These are phyloP conservation scores for Aegilops bicornis DNA, from an alignment of 176 grass and related monocot genomes.

Conservation along the genomic window DNA sequence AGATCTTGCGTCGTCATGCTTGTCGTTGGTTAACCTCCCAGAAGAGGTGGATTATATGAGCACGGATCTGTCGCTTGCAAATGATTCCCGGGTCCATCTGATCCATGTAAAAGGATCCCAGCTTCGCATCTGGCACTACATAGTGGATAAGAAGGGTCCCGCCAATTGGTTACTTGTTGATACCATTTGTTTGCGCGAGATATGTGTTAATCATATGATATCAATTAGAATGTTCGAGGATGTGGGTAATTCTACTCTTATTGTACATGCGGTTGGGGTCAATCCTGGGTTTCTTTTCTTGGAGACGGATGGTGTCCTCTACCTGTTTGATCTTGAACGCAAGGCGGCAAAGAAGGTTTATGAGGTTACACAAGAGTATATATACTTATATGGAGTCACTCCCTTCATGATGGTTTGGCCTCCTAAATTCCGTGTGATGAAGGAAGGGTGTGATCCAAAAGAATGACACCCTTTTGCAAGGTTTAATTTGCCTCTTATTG, in stretches of 20 bases:
- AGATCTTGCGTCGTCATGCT: neutral
- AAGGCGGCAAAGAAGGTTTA: neutral
- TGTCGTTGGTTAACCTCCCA: neutral
- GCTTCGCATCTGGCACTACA: neutral
- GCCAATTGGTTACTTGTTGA: neutral
- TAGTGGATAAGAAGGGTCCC: neutral
- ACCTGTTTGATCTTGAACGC: neutral
- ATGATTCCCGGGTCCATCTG: neutral
- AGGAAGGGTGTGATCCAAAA: neutral
- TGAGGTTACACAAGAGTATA: neutral
- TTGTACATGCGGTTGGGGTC: neutral
- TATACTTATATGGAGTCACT: neutral
- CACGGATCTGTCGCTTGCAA: neutral
- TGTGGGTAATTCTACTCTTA: neutral
- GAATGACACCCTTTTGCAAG: neutral
- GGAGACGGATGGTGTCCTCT: neutral
- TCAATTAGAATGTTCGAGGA: neutral
- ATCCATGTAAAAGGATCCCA: neutral
- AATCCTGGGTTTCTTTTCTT: neutral
- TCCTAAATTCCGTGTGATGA: neutral
- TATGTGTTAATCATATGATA: neutral
- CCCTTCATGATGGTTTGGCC: conserved; percentile 4
- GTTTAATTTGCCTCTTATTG: neutral
- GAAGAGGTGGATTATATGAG: neutral
- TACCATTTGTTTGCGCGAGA: neutral